Evolutionary conservation across 176 grass and related monocot species (phyloP).

Genomic region (Oryza officinalis): DNA sequence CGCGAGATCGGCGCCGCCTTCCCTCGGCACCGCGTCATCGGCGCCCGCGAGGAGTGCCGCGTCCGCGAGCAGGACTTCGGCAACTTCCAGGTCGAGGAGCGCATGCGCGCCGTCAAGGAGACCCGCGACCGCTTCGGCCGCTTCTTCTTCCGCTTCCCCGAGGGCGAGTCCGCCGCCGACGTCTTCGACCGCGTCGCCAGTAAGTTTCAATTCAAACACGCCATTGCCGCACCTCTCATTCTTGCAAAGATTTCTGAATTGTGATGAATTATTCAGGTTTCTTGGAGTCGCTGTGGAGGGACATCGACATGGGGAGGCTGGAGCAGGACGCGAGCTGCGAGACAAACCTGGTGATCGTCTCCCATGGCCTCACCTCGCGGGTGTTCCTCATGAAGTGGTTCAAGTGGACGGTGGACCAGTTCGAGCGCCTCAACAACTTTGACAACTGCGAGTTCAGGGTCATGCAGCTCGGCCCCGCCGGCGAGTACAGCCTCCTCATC

Average conservation of each 20-base stretch:
- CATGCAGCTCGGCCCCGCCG: conserved; percentile 82
- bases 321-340: conserved; percentile 59
- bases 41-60: conserved; percentile 92
- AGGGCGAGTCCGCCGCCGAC: conserved; percentile 95
- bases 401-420: conserved; percentile 98
- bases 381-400: conserved; percentile 99
- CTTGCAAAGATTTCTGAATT: too few relatives aligned
- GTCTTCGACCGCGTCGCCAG: conserved; percentile 96
- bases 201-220: neutral
- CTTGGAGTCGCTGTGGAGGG: conserved; percentile 91
- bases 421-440: conserved; percentile 87
- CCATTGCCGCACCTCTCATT: too few relatives aligned
- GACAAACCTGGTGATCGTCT: conserved; percentile 85
- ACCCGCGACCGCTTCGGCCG: conserved; percentile 74
- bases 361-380: conserved; percentile 81
- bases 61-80: conserved; percentile 98
- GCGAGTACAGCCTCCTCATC: conserved; percentile 90
- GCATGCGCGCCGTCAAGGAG: conserved; percentile 91
- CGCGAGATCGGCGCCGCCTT: conserved; percentile 78
- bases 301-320: conserved; percentile 86
- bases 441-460: conserved; percentile 88
- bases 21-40: conserved; percentile 70
- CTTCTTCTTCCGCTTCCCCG: conserved; percentile 98
- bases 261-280: conserved; percentile 39
- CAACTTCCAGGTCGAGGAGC: conserved; percentile 95